Evolutionary conservation across 176 grass and related monocot species (phyloP).

Genomic region (Aegilops tauschii): DNA sequence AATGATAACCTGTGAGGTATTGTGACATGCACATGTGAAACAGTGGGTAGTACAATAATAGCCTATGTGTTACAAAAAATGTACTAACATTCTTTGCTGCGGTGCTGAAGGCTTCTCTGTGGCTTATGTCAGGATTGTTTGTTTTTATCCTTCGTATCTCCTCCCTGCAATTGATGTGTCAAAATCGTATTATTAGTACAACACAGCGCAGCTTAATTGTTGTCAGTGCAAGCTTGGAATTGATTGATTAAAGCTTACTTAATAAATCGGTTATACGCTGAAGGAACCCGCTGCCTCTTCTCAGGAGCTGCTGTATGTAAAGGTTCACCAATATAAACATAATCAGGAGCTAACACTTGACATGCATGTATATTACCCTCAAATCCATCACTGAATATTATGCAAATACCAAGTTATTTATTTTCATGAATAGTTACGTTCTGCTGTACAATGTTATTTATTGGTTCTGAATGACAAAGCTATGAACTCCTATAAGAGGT

Average conservation of each 20-base stretch:
- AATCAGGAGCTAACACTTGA: neutral
- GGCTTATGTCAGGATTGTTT: constrained; percentile 72
- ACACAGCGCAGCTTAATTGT: too few relatives aligned
- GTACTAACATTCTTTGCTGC: constrained; percentile 75
- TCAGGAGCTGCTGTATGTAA: constrained; percentile 35
- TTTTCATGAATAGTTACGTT: neutral
- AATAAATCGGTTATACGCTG: constrained; percentile 82
- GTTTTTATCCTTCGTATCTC: constrained; percentile 75
- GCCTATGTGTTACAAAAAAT: neutral
- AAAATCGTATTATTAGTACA: neutral
- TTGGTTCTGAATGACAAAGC: neutral
- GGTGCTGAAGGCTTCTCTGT: constrained; percentile 75
- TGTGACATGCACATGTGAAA: neutral
- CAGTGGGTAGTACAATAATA: neutral
- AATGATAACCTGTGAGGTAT: neutral
- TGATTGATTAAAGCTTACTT: constrained; percentile 49
- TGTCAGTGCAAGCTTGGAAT: neutral
- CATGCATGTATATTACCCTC: neutral
- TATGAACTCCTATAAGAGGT: neutral
- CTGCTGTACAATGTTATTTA: neutral
- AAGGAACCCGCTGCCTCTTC: constrained; percentile 74
- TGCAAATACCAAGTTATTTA: neutral
- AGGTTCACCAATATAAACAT: neutral
- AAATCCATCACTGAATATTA: neutral
- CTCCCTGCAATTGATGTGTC: constrained; percentile 39